A percentile compares a stretch with the other conserved stretches of the same genome.
Evolutionary conservation across 2,329 filamentous ascomycete species (phyloP).

Genomic region (Chaetomiaceae sp.): DNA sequence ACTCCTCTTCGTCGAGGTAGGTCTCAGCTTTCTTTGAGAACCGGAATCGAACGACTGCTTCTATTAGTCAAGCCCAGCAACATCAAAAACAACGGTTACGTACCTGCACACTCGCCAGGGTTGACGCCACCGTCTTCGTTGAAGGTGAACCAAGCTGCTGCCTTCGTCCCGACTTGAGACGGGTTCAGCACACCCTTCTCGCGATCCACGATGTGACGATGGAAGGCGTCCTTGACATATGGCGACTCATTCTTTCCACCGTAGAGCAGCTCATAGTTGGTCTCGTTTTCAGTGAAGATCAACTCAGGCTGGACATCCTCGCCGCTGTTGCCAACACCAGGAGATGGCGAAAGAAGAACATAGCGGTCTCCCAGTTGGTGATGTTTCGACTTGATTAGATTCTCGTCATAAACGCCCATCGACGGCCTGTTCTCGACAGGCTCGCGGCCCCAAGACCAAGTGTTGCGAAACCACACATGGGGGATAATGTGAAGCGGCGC

Average conservation of each 20-base stretch:
- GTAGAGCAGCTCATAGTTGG: conserved; percentile 76
- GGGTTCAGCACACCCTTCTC: conserved; percentile 82
- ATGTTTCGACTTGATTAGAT: conserved; percentile 72
- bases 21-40: conserved; percentile 70
- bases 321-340: conserved; percentile 71
- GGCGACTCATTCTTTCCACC: conserved; percentile 70
- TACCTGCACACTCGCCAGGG: conserved; percentile 86
- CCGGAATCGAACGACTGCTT: conserved; percentile 78
- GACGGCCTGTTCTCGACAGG: conserved; percentile 70
- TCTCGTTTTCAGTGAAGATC: conserved; percentile 94
- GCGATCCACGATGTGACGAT: conserved; percentile 76
- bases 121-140: conserved; percentile 82
- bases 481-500: conserved; percentile 91
- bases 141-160: conserved; percentile 86
- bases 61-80: neutral
- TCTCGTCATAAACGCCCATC: conserved; percentile 63
- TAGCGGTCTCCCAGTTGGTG: conserved; percentile 77
- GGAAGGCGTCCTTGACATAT: conserved; percentile 95
- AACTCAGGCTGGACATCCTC: conserved; percentile 81
- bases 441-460: conserved; percentile 91
- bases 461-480: conserved; percentile 96
- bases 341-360: conserved; percentile 82
- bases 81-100: conserved; percentile 40
- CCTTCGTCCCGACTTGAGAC: conserved; percentile 75
- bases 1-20: conserved; percentile 86